A percentile compares a stretch with the other conserved stretches of the same genome.
These are phyloP conservation scores for Xylariaceae sp. DNA, from an alignment of 2,329 filamentous ascomycete species.

Conservation along the genomic window DNA sequence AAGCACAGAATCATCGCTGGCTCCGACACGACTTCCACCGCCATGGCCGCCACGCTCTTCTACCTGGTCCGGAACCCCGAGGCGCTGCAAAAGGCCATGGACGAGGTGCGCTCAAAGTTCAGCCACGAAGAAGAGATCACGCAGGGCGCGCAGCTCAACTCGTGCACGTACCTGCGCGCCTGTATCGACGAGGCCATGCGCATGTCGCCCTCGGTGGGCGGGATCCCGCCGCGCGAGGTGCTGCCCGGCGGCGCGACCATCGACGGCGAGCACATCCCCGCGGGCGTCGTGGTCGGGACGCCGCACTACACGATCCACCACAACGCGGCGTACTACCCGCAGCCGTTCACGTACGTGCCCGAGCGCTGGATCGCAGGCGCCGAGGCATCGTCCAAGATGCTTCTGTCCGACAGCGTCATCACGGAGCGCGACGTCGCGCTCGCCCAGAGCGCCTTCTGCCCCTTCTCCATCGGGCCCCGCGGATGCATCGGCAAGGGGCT, in stretches of 20 bases:
- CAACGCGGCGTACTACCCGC: slow-evolving; percentile 56
- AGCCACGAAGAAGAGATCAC: slow-evolving; percentile 48
- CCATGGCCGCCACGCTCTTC: slow-evolving; percentile 58
- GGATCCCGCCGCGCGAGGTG: slow-evolving; percentile 55
- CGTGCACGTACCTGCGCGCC: slow-evolving; percentile 55
- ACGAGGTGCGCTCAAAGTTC: slow-evolving; percentile 50
- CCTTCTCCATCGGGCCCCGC: slow-evolving; percentile 64
- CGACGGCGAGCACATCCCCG: slow-evolving; percentile 49
- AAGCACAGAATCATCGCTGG: slow-evolving; percentile 57
- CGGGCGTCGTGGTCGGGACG: slow-evolving; percentile 57
- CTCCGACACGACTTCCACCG: slow-evolving; percentile 66
- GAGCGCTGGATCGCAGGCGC: slow-evolving; percentile 58
- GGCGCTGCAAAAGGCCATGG: slow-evolving; percentile 41
- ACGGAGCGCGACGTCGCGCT: slow-evolving; percentile 46
- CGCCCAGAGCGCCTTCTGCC: slow-evolving; percentile 66
- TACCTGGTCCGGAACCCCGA: slow-evolving; percentile 52
- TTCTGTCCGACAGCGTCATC: slow-evolving; percentile 31
- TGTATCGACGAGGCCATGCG: slow-evolving; percentile 64
- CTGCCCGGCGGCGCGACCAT: slow-evolving; percentile 49
- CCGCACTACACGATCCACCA: slow-evolving; percentile 66
- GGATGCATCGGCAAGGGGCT: slow-evolving; percentile 69
- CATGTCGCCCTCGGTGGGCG: slow-evolving; percentile 55
- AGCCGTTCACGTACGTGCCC: slow-evolving; percentile 53
- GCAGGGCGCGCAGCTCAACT: slow-evolving; percentile 43
- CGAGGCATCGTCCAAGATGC: slow-evolving; percentile 29